Base-by-base conservation (phyloP, 23 red algal genomes). In the Pyropia haitanensis region DNA sequence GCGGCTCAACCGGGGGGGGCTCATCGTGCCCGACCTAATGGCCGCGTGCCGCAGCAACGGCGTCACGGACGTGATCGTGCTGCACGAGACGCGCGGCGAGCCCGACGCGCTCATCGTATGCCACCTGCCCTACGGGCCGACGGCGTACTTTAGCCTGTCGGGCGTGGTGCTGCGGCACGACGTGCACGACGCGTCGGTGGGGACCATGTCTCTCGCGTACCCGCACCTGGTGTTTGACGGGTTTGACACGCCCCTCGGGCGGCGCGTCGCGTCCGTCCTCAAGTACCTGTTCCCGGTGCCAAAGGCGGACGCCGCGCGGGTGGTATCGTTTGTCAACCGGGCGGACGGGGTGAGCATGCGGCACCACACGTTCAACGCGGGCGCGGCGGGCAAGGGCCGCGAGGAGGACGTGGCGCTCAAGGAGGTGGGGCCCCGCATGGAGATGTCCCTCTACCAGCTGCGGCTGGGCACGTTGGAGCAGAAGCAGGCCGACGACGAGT, bases 91-190 rank as follows among this genome's bases (percentile, higher is more conserved):
- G 24, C 73, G 93, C 13, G 93, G 93, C 19, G 69, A 89, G 63
- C 93, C 93, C 18, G 85, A 90, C 32, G 79, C 74, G n/a, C 31
- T 97, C 21, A 87, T 97, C 34, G 85, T 97, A 18, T 81, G 72
- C 22, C 93, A 97, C 53, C 49, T 97, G 34, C 93, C 93, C 34
- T 73, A 83, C 44, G 93, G 93, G 1, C 93, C 93, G 21, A 97
- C 93, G 18, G 93, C 93, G 17, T 97, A 61, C 68, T 97, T 97
- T 60, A 83, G 71, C 28, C 55, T 97, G 63, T 72, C 67, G 20
- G 86, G 90, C 55, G 84, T 88, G 28, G 93, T 97, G 27, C 90
- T 97, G 93, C 70, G 93, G 30, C 93, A 97, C 61, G 93, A 97
- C 68, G 52, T 97, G 25, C 29, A 48, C 6, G 63, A 75, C n/a